Percentiles rank a stretch among this genome's conserved stretches.
phyloP scores from a whole-genome alignment of 2,329 filamentous ascomycete genomes.

The Colletotrichum plurivorum region DNA sequence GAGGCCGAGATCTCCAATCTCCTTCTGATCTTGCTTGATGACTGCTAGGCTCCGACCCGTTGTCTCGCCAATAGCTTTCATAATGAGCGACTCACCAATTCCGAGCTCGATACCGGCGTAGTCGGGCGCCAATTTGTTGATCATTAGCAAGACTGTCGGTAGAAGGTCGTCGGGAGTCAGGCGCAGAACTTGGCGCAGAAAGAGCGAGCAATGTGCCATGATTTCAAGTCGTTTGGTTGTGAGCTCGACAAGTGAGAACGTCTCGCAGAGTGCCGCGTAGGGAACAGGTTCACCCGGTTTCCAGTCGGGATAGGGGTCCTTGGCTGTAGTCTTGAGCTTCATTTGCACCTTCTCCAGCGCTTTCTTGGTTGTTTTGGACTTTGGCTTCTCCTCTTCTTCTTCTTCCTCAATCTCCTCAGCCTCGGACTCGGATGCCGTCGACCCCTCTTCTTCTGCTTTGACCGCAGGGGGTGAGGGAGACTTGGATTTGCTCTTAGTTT shows the following conservation, averaged over 20 bases:
- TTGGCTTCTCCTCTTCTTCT: slow-evolving; percentile 71
- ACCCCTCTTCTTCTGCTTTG: slow-evolving; percentile 45
- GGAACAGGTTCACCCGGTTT: slow-evolving; percentile 89
- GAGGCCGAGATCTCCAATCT: slow-evolving; percentile 94
- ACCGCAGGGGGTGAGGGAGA: slow-evolving; percentile 43
- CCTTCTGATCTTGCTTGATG: slow-evolving; percentile 96
- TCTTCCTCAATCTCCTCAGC: slow-evolving; percentile 67
- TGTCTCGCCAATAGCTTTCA: slow-evolving; percentile 97
- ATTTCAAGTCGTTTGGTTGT: slow-evolving; percentile 94
- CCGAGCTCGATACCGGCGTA: slow-evolving; percentile 97
- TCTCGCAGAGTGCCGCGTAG: slow-evolving; percentile 93
- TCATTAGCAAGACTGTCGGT: slow-evolving; percentile 93
- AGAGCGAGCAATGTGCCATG: slow-evolving; percentile 88
- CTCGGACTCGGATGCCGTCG: slow-evolving; percentile 57
- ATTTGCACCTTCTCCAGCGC: slow-evolving; percentile 85
- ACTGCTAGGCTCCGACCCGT: slow-evolving; percentile 90
- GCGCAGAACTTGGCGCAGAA: slow-evolving; percentile 93
- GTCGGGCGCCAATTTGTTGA: slow-evolving; percentile 97
- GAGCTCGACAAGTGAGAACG: slow-evolving; percentile 94
- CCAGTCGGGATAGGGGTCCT: slow-evolving; percentile 97
- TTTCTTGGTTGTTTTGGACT: slow-evolving; percentile 80
- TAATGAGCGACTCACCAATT: slow-evolving; percentile 98
- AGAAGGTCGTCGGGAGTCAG: slow-evolving; percentile 90
- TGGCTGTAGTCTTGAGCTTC: slow-evolving; percentile 75
- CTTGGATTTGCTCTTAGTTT: slow-evolving; percentile 42